Conservation (phyloP, 2,329 filamentous ascomycete genomes). For the Phyllosticta citrichinensis region DNA sequence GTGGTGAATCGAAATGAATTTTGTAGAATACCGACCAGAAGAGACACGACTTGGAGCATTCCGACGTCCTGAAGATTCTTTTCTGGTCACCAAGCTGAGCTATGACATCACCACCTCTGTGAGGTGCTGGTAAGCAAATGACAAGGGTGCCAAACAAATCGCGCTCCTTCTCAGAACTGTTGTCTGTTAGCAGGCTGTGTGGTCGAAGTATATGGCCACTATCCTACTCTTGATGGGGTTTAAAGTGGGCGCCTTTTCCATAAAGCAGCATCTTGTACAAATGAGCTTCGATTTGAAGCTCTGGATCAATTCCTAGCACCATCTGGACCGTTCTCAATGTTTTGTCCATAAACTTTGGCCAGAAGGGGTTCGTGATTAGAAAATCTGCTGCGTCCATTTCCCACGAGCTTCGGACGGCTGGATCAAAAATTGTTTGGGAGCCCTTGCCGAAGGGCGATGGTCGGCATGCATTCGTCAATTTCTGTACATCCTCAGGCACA, state of each 20-base stretch:
- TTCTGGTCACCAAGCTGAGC: slow-evolving; percentile 29
- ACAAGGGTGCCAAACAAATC: slow-evolving; percentile 44
- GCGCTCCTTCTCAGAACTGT: slow-evolving; percentile 34
- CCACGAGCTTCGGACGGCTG: slow-evolving; percentile 22
- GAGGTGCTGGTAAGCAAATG: slow-evolving; percentile 38
- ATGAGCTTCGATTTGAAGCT: slow-evolving; percentile 10
- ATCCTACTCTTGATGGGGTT: slow-evolving; percentile 33
- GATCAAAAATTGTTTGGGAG: slow-evolving; percentile 21
- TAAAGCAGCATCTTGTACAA: slow-evolving; percentile 33
- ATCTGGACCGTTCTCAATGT: slow-evolving; percentile 12
- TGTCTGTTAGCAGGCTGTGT: neutral
- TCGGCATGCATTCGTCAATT: slow-evolving; percentile 12
- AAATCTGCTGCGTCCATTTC: slow-evolving; percentile 20
- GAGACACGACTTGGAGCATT: neutral
- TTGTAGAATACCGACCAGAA: neutral
- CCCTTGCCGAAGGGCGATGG: slow-evolving; percentile 23
- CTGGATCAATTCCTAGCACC: slow-evolving; percentile 11
- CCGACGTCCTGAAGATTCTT: slow-evolving; percentile 7
- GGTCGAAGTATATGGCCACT: neutral
- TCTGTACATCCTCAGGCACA: slow-evolving; percentile 10
- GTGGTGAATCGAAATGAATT: neutral
- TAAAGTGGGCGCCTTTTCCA: slow-evolving; percentile 41
- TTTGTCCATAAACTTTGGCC: slow-evolving; percentile 14
- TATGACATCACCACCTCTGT: slow-evolving; percentile 39
- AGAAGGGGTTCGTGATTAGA: slow-evolving; percentile 16